These are phyloP conservation scores for Saksenaea oblongispora DNA, from an alignment of 371 early-diverging fungal species.

Conservation along the genomic window DNA sequence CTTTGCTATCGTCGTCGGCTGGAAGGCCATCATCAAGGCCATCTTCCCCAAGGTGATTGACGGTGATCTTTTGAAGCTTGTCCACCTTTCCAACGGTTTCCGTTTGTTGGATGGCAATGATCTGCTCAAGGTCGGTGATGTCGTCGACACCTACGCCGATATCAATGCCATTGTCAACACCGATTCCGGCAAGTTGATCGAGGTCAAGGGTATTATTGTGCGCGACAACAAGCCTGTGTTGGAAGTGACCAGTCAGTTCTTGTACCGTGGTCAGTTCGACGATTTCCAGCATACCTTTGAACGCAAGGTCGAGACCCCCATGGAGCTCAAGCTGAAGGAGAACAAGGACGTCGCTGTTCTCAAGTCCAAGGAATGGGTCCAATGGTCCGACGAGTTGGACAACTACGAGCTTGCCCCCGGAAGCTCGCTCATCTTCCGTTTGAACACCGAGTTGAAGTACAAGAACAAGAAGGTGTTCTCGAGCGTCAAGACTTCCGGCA, in stretches of 20 bases:
- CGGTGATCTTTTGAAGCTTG: constrained; percentile 90
- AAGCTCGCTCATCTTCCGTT: constrained; percentile 80
- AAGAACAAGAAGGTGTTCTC: constrained; percentile 73
- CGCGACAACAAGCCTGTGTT: constrained; percentile 67
- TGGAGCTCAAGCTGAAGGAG: constrained; percentile 74
- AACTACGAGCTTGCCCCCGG: constrained; percentile 68
- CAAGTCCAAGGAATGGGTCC: constrained; percentile 89
- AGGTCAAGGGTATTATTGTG: constrained; percentile 79
- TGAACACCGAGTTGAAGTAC: constrained; percentile 80
- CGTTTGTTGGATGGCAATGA: constrained; percentile 79
- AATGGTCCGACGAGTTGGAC: constrained; percentile 68
- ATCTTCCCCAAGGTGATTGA: constrained; percentile 94
- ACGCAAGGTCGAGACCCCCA: constrained; percentile 81
- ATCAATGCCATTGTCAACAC: constrained; percentile 82
- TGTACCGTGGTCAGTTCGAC: constrained; percentile 88
- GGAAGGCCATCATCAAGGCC: constrained; percentile 92
- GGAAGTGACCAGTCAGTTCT: constrained; percentile 84
- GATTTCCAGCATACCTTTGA: constrained; percentile 87
- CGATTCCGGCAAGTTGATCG: constrained; percentile 90
- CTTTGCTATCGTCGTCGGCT: constrained; percentile 93
- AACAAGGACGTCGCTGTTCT: constrained; percentile 88
- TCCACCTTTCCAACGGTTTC: constrained; percentile 95
- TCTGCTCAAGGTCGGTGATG: constrained; percentile 84
- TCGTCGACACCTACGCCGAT: constrained; percentile 76
- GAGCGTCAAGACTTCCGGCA: constrained; percentile 76